Evolutionary conservation across 2,329 filamentous ascomycete genomes (phyloP).

Genomic region (Juglanconis sp.): DNA sequence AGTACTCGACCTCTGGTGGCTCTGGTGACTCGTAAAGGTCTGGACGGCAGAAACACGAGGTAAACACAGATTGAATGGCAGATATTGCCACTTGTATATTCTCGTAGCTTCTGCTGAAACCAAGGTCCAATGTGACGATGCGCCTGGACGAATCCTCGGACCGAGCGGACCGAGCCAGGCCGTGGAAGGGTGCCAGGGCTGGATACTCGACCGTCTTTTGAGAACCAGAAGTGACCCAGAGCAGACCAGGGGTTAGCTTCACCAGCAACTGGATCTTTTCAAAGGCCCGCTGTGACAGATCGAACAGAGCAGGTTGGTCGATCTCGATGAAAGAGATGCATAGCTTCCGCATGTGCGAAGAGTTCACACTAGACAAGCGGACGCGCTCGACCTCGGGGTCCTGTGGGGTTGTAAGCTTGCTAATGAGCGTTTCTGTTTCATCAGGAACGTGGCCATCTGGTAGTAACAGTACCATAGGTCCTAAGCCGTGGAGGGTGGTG

Average conservation of each 20-base stretch:
- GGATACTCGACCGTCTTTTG: constrained; percentile 35
- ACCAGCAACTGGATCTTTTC: constrained; percentile 38
- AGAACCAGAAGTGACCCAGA: constrained; percentile 47
- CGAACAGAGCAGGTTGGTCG: constrained; percentile 32
- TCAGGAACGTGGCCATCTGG: constrained; percentile 6
- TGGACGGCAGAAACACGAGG: constrained; percentile 24
- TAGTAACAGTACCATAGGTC: constrained; percentile 29
- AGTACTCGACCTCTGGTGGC: constrained; percentile 41
- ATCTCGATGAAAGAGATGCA: constrained; percentile 49
- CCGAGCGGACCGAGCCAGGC: constrained; percentile 44
- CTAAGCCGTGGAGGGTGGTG: constrained; percentile 19
- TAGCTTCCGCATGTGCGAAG: constrained; percentile 26
- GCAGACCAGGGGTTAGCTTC: constrained; percentile 32
- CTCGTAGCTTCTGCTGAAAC: neutral
- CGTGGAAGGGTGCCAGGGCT: constrained; percentile 38
- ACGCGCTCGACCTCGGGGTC: constrained; percentile 27
- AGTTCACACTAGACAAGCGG: constrained; percentile 34
- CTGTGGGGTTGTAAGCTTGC: constrained; percentile 9
- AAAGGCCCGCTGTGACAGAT: constrained; percentile 39
- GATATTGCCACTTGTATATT: neutral
- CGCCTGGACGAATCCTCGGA: constrained; percentile 45
- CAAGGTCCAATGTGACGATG: constrained; percentile 43
- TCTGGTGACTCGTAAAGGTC: constrained; percentile 26
- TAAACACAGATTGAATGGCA: constrained; percentile 19
- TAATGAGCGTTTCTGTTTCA: neutral